Evolutionary conservation across 2,329 filamentous ascomycete species (phyloP).

Genomic region (Penicillium janthinellum): DNA sequence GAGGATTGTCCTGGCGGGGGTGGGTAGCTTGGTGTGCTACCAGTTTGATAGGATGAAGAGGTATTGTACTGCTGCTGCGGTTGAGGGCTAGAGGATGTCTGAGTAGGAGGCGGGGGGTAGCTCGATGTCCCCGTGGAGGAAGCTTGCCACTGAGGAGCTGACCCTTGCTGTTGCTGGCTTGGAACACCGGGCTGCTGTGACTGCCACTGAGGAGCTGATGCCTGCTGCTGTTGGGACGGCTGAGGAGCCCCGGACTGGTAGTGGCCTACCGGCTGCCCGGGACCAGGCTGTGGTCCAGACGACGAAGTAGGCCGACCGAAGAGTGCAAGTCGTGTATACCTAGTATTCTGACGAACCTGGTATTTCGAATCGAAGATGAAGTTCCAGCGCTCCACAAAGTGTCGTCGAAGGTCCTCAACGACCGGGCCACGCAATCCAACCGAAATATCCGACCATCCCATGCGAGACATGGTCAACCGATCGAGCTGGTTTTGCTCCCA

Average conservation of each 20-base stretch:
- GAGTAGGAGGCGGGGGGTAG: constrained; percentile 11
- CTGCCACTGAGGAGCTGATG: constrained; percentile 14
- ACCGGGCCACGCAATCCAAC: constrained; percentile 75
- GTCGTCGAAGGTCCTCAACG: constrained; percentile 71
- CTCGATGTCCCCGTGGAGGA: not conserved
- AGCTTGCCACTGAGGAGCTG: constrained; percentile 1
- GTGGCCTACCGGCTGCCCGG: constrained; percentile 15
- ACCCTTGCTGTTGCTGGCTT: not conserved
- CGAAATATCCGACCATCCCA: constrained; percentile 91
- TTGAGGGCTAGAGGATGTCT: constrained; percentile 12
- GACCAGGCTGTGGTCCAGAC: constrained; percentile 14
- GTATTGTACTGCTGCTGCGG: constrained; percentile 9
- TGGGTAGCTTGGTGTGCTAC: constrained; percentile 3
- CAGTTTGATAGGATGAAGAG: constrained; percentile 3
- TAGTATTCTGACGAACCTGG: constrained; percentile 54
- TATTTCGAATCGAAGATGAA: constrained; percentile 88
- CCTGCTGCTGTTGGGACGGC: constrained; percentile 8
- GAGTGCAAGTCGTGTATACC: constrained; percentile 48
- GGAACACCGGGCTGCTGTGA: constrained; percentile 15
- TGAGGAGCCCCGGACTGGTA: constrained; percentile 20
- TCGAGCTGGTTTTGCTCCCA: constrained; percentile 88
- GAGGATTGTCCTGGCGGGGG: constrained; percentile 9
- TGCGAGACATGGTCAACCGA: constrained; percentile 74
- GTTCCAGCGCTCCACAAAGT: constrained; percentile 90
- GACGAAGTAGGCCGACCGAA: constrained; percentile 37